Conservation (phyloP, 306 rosid species). For the Gastrolobium villosum region DNA sequence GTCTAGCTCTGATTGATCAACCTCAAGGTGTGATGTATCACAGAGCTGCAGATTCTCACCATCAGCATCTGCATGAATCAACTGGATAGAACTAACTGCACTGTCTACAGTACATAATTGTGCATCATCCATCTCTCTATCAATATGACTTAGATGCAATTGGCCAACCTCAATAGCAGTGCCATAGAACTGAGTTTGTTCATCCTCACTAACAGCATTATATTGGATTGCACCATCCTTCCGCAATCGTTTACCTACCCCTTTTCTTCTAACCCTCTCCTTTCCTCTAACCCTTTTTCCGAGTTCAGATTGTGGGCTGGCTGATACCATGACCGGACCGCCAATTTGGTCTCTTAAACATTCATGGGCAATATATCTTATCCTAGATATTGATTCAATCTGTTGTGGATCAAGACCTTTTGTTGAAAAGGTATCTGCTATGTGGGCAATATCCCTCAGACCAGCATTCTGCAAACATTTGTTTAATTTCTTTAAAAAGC, state of each 20-base stretch:
- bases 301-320: constrained; percentile 65
- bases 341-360: constrained; percentile 97
- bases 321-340: constrained; percentile 70
- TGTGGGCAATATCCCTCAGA: constrained; percentile 90
- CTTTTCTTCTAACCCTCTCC: constrained; percentile 94
- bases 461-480: constrained; percentile 87
- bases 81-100: constrained; percentile 59
- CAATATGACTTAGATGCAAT: constrained; percentile 58
- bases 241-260: constrained; percentile 77
- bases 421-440: constrained; percentile 90
- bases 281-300: constrained; percentile 95
- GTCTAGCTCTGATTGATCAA: constrained; percentile 67
- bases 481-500: constrained; percentile 55
- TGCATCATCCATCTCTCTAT: constrained; percentile 66
- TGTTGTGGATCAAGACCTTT: constrained; percentile 89
- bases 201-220: constrained; percentile 75
- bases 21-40: constrained; percentile 58
- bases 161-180: constrained; percentile 69
- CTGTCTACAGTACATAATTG: constrained; percentile 64
- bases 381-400: constrained; percentile 82
- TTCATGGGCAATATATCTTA: constrained; percentile 86
- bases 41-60: constrained; percentile 67
- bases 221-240: constrained; percentile 76
- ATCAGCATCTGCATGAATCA: constrained; percentile 64
- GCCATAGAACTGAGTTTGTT: constrained; percentile 77